A percentile compares a stretch with the other conserved stretches of the same genome.
These are phyloP conservation scores for Garcia nutans DNA, from an alignment of 345 rosid genomes.

Conservation along the genomic window DNA sequence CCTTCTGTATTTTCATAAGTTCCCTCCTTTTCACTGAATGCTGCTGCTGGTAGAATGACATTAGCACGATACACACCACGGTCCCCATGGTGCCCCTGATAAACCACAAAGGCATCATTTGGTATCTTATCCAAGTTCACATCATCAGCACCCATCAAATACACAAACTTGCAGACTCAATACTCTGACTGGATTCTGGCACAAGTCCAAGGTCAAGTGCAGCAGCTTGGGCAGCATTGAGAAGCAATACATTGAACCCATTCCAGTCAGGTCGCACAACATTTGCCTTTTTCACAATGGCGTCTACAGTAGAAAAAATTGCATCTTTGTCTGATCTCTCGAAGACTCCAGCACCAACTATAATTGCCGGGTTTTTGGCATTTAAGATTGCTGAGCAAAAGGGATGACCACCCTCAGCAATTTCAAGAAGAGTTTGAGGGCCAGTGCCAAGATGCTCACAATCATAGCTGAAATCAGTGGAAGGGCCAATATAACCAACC, in stretches of 20 bases:
- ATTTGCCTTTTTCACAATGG: conserved; percentile 67
- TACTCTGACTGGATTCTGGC: conserved; percentile 63
- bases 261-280: conserved; percentile 92
- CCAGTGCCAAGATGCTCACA: conserved; percentile 86
- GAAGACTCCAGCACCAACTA: conserved; percentile 84
- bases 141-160: conserved; percentile 97
- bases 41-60: conserved; percentile 85
- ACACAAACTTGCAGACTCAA: conserved; percentile 83
- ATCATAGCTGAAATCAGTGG: conserved; percentile 78
- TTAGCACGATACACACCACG: conserved; percentile 82
- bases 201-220: conserved; percentile 97
- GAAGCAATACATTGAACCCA: conserved; percentile 83
- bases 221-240: conserved; percentile 95
- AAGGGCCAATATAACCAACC: conserved; percentile 86
- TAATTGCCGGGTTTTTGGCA: conserved; percentile 90
- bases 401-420: conserved; percentile 78
- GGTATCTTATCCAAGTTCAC: conserved; percentile 77
- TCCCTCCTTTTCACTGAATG: conserved; percentile 94
- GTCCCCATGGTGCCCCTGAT: conserved; percentile 99
- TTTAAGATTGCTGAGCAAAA: conserved; percentile 58
- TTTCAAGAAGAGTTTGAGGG: conserved; percentile 69
- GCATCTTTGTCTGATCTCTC: conserved; percentile 83
- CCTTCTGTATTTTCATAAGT: conserved; percentile 97
- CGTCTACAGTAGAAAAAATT: conserved; percentile 63
- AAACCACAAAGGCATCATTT: conserved; percentile 84